Evolutionary conservation across 208 protist species (phyloP).

Genomic region (Leishmania amazonensis): DNA sequence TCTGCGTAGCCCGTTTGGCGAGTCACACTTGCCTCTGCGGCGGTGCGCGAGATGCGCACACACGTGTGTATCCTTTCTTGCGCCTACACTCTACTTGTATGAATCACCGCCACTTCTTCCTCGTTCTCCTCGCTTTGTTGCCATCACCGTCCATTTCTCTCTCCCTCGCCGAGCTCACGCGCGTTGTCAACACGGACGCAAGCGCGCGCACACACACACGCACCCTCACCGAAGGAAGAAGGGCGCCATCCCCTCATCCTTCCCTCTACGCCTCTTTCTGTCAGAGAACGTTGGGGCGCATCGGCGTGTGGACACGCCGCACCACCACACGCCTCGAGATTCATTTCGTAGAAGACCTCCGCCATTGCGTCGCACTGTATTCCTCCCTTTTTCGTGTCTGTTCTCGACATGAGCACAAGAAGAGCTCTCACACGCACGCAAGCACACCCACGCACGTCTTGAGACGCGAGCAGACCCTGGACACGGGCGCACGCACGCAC

Average conservation of each 20-base stretch:
- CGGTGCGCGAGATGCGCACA: background rate
- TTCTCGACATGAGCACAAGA: background rate
- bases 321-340: background rate
- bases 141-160: background rate
- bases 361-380: background rate
- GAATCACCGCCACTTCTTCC: too few relatives aligned
- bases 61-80: background rate
- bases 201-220: background rate
- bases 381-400: constrained; percentile 1
- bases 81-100: background rate
- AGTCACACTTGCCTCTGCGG: background rate
- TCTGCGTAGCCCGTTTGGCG: background rate
- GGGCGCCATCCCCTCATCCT: background rate
- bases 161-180: background rate
- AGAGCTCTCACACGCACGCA: background rate
- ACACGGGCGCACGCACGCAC: background rate
- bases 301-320: background rate
- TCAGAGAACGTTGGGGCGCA: background rate
- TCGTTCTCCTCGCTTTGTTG: background rate
- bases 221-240: background rate
- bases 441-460: background rate
- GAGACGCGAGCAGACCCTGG: constrained; percentile 12
- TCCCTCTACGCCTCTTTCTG: background rate
- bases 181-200: background rate
- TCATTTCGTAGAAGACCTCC: background rate